Evolutionary conservation across 768 basidiomycete genomes (phyloP).

Genomic region (Trametes villosa): DNA sequence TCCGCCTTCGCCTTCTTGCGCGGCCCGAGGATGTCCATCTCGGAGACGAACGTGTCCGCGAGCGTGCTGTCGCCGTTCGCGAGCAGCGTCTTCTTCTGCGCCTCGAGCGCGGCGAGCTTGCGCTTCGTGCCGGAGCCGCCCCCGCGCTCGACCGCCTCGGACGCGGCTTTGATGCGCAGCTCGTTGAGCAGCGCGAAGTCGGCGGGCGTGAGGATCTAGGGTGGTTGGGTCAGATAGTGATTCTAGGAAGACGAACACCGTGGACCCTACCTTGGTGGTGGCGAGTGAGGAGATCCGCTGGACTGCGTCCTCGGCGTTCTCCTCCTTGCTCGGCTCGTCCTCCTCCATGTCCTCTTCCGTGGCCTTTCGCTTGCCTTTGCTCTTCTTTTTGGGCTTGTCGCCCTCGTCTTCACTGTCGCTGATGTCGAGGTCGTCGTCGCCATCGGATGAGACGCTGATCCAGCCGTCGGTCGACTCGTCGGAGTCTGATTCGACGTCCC

Average conservation of each 20-base stretch:
- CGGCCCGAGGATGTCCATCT: slow-evolving; percentile 90
- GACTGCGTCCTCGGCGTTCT: slow-evolving; percentile 30
- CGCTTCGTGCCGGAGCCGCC: slow-evolving; percentile 83
- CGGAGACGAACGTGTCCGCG: slow-evolving; percentile 74
- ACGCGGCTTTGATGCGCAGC: slow-evolving; percentile 79
- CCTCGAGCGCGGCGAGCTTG: slow-evolving; percentile 83
- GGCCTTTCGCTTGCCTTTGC: slow-evolving; percentile 26
- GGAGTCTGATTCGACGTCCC: slow-evolving; percentile 82
- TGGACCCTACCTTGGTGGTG: slow-evolving; percentile 70
- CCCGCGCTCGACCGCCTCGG: slow-evolving; percentile 66
- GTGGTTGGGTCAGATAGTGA: neutral
- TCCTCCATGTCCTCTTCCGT: slow-evolving; percentile 67
- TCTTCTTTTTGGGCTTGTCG: slow-evolving; percentile 29
- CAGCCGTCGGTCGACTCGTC: slow-evolving; percentile 68
- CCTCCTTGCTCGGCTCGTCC: slow-evolving; percentile 38
- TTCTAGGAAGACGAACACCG: neutral
- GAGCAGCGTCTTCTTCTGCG: slow-evolving; percentile 60
- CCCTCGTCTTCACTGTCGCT: slow-evolving; percentile 86
- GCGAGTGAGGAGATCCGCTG: slow-evolving; percentile 67
- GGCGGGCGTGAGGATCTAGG: slow-evolving; percentile 92
- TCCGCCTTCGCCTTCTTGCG: slow-evolving; percentile 92
- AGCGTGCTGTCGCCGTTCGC: slow-evolving; percentile 41
- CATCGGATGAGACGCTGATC: slow-evolving; percentile 78
- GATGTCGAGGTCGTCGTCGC: slow-evolving; percentile 68
- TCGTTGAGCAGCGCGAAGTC: slow-evolving; percentile 94